Evolutionary conservation across 2,329 filamentous ascomycete genomes (phyloP).

Genomic region (Catunica adiposa): DNA sequence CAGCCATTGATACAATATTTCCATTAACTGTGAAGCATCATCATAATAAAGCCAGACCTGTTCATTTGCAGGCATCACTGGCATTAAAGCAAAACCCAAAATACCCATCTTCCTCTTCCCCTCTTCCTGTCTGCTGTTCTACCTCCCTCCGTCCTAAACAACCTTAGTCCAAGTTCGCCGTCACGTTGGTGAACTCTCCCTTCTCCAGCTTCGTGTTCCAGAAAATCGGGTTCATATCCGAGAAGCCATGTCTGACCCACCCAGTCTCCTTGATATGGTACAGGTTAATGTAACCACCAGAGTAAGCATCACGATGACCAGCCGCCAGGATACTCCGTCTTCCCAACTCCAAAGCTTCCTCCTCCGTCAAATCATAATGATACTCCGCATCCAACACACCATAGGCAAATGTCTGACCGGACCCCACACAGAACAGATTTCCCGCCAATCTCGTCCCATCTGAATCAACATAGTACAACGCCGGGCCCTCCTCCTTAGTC

Average conservation of each 20-base stretch:
- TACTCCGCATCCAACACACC: slow-evolving; percentile 96
- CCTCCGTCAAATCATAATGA: slow-evolving; percentile 67
- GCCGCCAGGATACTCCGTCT: slow-evolving; percentile 86
- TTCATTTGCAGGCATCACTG: slow-evolving; percentile 10
- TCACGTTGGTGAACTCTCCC: slow-evolving; percentile 95
- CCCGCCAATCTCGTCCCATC: slow-evolving; percentile 85
- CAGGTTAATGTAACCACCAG: slow-evolving; percentile 93
- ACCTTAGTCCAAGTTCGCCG: slow-evolving; percentile 56
- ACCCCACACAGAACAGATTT: slow-evolving; percentile 96
- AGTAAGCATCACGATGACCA: slow-evolving; percentile 96
- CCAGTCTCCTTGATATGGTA: slow-evolving; percentile 98
- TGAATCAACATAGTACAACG: slow-evolving; percentile 96
- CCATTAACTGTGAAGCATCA: slow-evolving; percentile 11
- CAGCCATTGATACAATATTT: background rate
- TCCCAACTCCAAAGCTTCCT: slow-evolving; percentile 82
- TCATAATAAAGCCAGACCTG: slow-evolving; percentile 11
- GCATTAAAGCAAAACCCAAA: slow-evolving; percentile 6
- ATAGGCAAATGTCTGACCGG: slow-evolving; percentile 96
- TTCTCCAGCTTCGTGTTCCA: slow-evolving; percentile 98
- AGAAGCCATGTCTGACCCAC: slow-evolving; percentile 98
- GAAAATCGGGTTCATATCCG: slow-evolving; percentile 96
- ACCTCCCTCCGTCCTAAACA: too few relatives aligned
- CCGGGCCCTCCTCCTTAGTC: slow-evolving; percentile 84
- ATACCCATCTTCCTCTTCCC: slow-evolving; percentile 1
- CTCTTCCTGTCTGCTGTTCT: too few relatives aligned